Base-by-base conservation (phyloP, 345 rosid genomes). In the Citrus medica region DNA sequence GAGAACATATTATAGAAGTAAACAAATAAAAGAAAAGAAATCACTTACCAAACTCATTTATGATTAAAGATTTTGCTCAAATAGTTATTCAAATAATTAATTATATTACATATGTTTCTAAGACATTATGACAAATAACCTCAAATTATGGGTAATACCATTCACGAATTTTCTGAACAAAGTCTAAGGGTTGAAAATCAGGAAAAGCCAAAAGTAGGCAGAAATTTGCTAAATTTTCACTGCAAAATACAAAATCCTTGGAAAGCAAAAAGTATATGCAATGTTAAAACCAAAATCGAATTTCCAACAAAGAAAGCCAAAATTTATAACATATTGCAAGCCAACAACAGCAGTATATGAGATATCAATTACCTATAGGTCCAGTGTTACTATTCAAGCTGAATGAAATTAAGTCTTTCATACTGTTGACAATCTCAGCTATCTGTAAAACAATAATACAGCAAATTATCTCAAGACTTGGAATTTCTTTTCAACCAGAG, bases 351-450 rank as follows among this genome's bases (percentile, higher is more conserved):
- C 21, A 55, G 37, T 10, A 30, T 13, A 13, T 32, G 46, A 55
- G 46, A 53, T 22, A 33, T 32, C 63, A 71, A 63, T 71, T 30
- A 71, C 75, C 75, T 19, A 79, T 79, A 6, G 77, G 77, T 79
- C 81, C 81, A 38, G 30, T 73, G 19, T 79, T 79, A 28, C 67
- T 65, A 61, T 73, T 37, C 77, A 61, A 37, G 58, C 81, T 73
- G 60, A 65, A 79, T 53, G 81, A 65, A 56, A 79, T 73, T 48
- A 79, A 73, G 40, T 79, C 77, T 55, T 66, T 79, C 81, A 79
- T 73, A 37, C 61, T 73, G 69, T 58, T 73, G n/a, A 66, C 63
- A 35, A 79, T 37, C 24, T 79, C 81, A 37, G 81, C 65, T 64
- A 79, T 79, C 81, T 79, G 77, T 65, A 33, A 25, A 28, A 71